A percentile compares a stretch with the other conserved stretches of the same genome.
These are phyloP conservation scores for Antrodiella citrinella DNA, from an alignment of 768 basidiomycete genomes.

Conservation along the genomic window DNA sequence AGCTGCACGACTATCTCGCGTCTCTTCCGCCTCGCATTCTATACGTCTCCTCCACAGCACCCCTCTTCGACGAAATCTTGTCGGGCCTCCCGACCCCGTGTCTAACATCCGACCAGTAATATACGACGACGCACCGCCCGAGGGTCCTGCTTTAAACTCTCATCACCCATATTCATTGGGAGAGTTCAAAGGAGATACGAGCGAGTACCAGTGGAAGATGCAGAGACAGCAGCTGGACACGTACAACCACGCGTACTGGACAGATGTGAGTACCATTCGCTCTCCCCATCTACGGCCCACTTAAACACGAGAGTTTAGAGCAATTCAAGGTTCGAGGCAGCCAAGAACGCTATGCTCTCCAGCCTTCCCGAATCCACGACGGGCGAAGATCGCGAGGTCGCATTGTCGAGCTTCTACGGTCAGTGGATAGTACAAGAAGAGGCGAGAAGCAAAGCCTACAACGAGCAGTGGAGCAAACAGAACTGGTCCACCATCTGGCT, in stretches of 20 bases:
- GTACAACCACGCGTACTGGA: slow-evolving; percentile 76
- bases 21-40: not conserved
- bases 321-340: slow-evolving; percentile 73
- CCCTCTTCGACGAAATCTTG: slow-evolving; percentile 23
- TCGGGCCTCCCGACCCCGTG: slow-evolving; percentile 71
- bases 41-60: slow-evolving; percentile 10
- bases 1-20: not conserved
- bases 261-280: slow-evolving; percentile 48
- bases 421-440: slow-evolving; percentile 71
- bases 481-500: slow-evolving; percentile 51
- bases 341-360: slow-evolving; percentile 48
- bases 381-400: slow-evolving; percentile 51
- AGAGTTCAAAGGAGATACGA: slow-evolving; percentile 47
- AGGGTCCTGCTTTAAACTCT: slow-evolving; percentile 12
- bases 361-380: slow-evolving; percentile 46
- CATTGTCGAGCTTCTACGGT: slow-evolving; percentile 64
- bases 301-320: slow-evolving; percentile 35
- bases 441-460: slow-evolving; percentile 48
- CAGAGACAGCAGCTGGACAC: slow-evolving; percentile 65
- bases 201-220: slow-evolving; percentile 64
- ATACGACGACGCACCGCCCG: slow-evolving; percentile 51
- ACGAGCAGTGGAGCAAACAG: slow-evolving; percentile 56
- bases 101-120: slow-evolving; percentile 76
- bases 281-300: not conserved
- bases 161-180: slow-evolving; percentile 71